Percentiles rank a stretch among this genome's conserved stretches.
Conservation (phyloP, 2,329 filamentous ascomycete genomes). For the Sporothrix luriei region DNA sequence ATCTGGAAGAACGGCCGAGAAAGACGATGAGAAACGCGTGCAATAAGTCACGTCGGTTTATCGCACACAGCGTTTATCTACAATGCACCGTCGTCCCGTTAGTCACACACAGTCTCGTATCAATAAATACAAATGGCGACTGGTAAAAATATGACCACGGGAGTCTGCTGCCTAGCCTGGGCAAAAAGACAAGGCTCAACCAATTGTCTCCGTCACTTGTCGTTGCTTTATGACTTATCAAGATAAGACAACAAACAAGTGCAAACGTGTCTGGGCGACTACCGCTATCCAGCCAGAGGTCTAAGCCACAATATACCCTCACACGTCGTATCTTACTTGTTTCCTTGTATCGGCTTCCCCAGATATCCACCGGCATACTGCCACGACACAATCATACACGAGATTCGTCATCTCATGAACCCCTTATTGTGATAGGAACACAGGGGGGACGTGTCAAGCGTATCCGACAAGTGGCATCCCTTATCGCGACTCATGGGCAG, state of each 20-base stretch:
- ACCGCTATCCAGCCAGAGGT: not conserved
- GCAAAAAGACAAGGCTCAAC: not conserved
- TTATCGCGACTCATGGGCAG: constrained; percentile 18
- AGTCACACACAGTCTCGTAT: constrained; percentile 14
- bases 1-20: not conserved
- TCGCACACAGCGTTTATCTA: not conserved
- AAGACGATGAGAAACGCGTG: not conserved
- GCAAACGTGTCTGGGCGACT: not conserved
- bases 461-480: not conserved
- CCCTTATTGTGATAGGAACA: not conserved
- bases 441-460: constrained; percentile 9
- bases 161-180: constrained; percentile 23
- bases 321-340: not conserved
- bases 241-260: not conserved
- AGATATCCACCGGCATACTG: not conserved
- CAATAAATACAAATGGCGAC: not conserved
- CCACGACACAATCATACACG: constrained; percentile 5
- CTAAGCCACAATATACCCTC: constrained; percentile 10
- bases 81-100: not conserved
- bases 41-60: not conserved
- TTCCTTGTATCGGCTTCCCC: constrained; percentile 15
- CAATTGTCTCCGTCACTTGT: not conserved
- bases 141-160: not conserved
- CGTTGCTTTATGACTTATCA: not conserved
- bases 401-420: not conserved